Evolutionary conservation across 164 flowering plant species (phyloP), one percentile per base, ranked within the genome.

Genomic region (Chimonanthus praecox): DNA sequence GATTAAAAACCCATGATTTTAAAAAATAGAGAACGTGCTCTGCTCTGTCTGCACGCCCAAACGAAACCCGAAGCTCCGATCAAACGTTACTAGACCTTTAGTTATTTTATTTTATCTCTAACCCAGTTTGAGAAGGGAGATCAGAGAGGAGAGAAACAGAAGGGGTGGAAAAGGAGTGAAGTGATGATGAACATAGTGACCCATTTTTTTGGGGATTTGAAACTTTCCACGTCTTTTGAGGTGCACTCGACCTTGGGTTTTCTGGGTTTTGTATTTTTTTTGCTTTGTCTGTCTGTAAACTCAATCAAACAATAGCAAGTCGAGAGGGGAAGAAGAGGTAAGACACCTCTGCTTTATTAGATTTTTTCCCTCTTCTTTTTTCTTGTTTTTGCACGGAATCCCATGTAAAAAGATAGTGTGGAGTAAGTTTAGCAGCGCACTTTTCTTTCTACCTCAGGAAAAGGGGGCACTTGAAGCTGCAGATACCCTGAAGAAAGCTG

Each of bases 221-320:
- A 71, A 43, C 47, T 64, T 84, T 78, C 76, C 33, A 33, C 71
- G 62, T 80, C 86, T 84, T 84, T 84, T 84, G 77, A 84, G 63
- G 72, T 71, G 80, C 75, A 67, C 69, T 67, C 75, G 54, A 69
- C 78, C 83, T 80, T 68, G 80, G 79, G 68, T 71, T 77, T 74
- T 72, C 74, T 69, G 64, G 62, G 54, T 44, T 8, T 50, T 70
- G 16, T 33, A 33, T 0, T 61, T 64, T 6, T 70, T 64, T 47
- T 43, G 6, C 46, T 78, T 70, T 60, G 48, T 58, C 16, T 74
- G 33, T 49, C 61, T 64, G 21, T 21, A 33, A 46, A 65, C 69
- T 33, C 75, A 48, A 47, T n/a, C 20, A 69, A 15, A 16, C 13
- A 3, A 16, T 43, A 16, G 51, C 13, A 33, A 33, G 33, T 33